Conservation (phyloP, 1,284 basidiomycete species). For the Cutaneotrichosporon curvatum region DNA sequence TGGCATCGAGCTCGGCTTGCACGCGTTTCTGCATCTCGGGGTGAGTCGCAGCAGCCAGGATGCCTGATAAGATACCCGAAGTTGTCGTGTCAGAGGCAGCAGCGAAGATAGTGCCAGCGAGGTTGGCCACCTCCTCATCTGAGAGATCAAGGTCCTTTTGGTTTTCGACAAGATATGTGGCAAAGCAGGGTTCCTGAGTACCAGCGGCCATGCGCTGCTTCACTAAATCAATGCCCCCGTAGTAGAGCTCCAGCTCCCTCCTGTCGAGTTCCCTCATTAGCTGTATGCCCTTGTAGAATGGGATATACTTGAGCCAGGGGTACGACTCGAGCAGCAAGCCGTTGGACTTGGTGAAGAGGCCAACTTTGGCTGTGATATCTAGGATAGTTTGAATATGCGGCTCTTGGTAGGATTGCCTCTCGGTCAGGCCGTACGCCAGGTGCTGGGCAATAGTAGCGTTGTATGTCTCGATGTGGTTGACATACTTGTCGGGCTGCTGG, state of each 20-base stretch:
- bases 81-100: conserved; percentile 46
- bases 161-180: not conserved
- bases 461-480: conserved; percentile 53
- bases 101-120: conserved; percentile 4
- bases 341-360: conserved; percentile 44
- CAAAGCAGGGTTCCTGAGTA: conserved; percentile 39
- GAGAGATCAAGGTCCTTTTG: not conserved
- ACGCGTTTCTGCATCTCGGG: conserved; percentile 55
- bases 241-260: conserved; percentile 57
- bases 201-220: conserved; percentile 45
- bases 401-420: conserved; percentile 52
- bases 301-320: conserved; percentile 54
- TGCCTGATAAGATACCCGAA: conserved; percentile 53
- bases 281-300: conserved; percentile 53
- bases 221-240: conserved; percentile 6
- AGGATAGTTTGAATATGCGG: conserved; percentile 51
- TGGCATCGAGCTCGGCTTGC: conserved; percentile 56
- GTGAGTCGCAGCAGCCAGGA: conserved; percentile 59
- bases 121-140: conserved; percentile 16
- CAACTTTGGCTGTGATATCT: conserved; percentile 35
- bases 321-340: conserved; percentile 52
- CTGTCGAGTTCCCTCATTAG: conserved; percentile 50
- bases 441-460: conserved; percentile 58
- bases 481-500: conserved; percentile 50
- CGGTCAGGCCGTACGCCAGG: conserved; percentile 58